Evolutionary conservation across 73 alveolate genomes (phyloP), one percentile per base, ranked within the genome.

Genomic region (Blepharisma japonicum): DNA sequence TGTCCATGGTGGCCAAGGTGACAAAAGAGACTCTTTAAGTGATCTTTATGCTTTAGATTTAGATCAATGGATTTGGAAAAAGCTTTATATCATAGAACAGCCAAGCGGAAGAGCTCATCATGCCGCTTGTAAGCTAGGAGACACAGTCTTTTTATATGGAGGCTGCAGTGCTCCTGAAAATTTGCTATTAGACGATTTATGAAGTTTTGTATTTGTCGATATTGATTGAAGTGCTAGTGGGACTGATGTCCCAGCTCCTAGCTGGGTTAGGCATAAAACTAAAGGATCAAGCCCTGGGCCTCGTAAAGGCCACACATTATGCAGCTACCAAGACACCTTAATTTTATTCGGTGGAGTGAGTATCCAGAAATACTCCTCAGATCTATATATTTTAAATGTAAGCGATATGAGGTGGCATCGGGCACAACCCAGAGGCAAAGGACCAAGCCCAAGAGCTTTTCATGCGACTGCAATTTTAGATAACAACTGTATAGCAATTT

Each of bases 361-460:
- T n/a, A 45, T 20, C 11, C 56, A 39, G 45, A 47, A 47, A 45
- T 70, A 70, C 66, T 70, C 68, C 46, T 38, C 77, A 14, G 80
- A 70, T 18, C 61, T 70, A 7, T 70, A 14, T n/a, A 70, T 47
- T 39, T 45, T 70, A 7, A 45, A 39, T 70, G 68, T 47, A 38
- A 70, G 27, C 27, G 66, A 39, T 2, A 9, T 45, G 11, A 25
- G 68, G 25, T 70, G 80, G 66, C 11, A 18, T 25, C 11, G 46
- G 45, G 20, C 80, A 9, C 56, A 39, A 45, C 56, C 80, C 4
- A 9, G 56, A 23, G 80, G 80, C 25, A 70, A 70, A 45, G 80
- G 80, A 39, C 80, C 80, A 38, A 47, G 80, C n/a, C 80, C 80
- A 9, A 70, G 80, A 70, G 80, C 80, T 0, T 70, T 70, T 45